Conservation (phyloP, 2,329 filamentous ascomycete genomes). For the Fusarium clavum region DNA sequence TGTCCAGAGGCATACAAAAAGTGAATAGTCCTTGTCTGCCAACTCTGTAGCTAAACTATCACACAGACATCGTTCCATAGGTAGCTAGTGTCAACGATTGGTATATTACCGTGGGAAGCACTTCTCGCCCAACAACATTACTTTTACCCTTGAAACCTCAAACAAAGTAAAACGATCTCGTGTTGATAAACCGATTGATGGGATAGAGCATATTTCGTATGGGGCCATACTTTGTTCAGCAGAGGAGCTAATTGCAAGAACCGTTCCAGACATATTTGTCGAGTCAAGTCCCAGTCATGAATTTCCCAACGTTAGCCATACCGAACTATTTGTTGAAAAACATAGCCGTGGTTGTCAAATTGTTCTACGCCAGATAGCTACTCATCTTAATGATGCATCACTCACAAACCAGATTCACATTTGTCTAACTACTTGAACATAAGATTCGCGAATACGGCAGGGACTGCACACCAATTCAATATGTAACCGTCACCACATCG, state of each 20-base stretch:
- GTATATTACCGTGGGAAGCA: neutral
- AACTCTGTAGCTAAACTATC: neutral
- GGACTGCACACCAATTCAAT: neutral
- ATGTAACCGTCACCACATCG: neutral
- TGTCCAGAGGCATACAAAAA: neutral
- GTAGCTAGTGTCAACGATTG: neutral
- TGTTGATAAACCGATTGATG: accelerated
- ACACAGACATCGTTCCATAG: neutral
- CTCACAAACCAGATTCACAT: neutral
- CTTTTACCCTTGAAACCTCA: neutral
- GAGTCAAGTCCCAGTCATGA: neutral
- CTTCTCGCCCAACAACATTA: neutral
- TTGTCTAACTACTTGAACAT: neutral
- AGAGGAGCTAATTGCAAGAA: neutral
- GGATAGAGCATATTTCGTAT: neutral
- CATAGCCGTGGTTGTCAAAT: neutral
- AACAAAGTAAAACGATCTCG: neutral
- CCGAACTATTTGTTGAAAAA: neutral
- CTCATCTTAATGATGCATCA: neutral
- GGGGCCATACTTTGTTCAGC: neutral
- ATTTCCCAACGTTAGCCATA: neutral
- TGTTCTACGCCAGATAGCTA: neutral
- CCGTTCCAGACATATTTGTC: neutral
- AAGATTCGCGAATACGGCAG: neutral
- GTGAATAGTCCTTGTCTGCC: neutral